A percentile compares a stretch with the other conserved stretches of the same genome.
Conservation (phyloP, 192 early-diverging fungal genomes). For the Coemansia aciculifera region DNA sequence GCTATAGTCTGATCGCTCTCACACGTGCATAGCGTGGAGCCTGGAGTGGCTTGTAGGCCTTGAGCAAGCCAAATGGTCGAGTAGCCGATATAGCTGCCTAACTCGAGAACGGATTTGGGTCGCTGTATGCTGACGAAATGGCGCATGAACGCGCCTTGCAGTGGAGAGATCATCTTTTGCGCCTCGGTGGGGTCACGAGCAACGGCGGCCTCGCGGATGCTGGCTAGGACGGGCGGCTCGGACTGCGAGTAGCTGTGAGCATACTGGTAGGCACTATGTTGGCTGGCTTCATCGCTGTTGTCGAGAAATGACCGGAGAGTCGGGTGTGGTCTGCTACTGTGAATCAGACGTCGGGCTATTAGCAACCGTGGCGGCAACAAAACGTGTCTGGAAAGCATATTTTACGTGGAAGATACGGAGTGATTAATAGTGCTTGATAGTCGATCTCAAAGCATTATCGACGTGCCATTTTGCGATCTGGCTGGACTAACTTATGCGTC, state of each 20-base stretch:
- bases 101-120: slow-evolving; percentile 58
- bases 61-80: slow-evolving; percentile 67
- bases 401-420: background rate
- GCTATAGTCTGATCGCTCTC: slow-evolving; percentile 49
- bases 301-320: slow-evolving; percentile 33
- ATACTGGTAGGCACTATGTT: slow-evolving; percentile 25
- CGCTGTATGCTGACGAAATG: slow-evolving; percentile 26
- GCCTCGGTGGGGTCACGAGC: slow-evolving; percentile 16
- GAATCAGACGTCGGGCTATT: background rate
- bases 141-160: slow-evolving; percentile 44
- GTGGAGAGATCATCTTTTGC: slow-evolving; percentile 47
- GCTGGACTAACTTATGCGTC: background rate
- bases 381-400: background rate
- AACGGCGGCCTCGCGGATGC: slow-evolving; percentile 19
- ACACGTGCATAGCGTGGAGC: slow-evolving; percentile 30
- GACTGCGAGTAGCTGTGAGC: slow-evolving; percentile 11
- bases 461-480: background rate
- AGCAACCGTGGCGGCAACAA: background rate
- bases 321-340: background rate
- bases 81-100: slow-evolving; percentile 70
- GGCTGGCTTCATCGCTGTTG: background rate
- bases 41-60: slow-evolving; percentile 30
- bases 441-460: background rate
- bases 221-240: slow-evolving; percentile 21
- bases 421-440: background rate